Conservation (phyloP, 176 grass and related monocot species). For the Tuctoria greenei region DNA sequence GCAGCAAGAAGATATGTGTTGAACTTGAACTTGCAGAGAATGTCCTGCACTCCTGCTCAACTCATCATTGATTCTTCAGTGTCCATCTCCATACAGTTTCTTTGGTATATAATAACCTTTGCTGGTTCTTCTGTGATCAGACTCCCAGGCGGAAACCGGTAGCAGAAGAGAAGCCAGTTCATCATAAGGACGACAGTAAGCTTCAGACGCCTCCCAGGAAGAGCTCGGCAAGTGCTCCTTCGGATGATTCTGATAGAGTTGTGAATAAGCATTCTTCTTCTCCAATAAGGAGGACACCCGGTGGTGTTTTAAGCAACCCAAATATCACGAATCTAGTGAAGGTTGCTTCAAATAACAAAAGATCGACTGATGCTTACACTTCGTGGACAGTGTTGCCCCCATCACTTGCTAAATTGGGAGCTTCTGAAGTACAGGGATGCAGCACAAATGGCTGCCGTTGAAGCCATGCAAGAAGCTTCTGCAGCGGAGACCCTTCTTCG, state of each 20-base stretch:
- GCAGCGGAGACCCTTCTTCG: slow-evolving; percentile 89
- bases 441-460: slow-evolving; percentile 81
- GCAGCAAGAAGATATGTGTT: slow-evolving; percentile 39
- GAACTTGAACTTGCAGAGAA: neutral
- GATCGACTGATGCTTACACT: slow-evolving; percentile 58
- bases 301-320: slow-evolving; percentile 47
- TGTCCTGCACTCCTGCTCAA: neutral
- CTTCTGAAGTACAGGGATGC: slow-evolving; percentile 86
- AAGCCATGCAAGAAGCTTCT: slow-evolving; percentile 94
- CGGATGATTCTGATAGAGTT: slow-evolving; percentile 59
- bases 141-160: slow-evolving; percentile 57
- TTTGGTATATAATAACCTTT: slow-evolving; percentile 21
- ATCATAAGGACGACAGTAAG: slow-evolving; percentile 68
- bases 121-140: slow-evolving; percentile 41
- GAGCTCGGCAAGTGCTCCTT: slow-evolving; percentile 57
- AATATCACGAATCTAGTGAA: slow-evolving; percentile 82
- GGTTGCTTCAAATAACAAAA: slow-evolving; percentile 64
- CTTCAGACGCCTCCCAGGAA: slow-evolving; percentile 70
- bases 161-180: slow-evolving; percentile 55
- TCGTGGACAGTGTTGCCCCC: slow-evolving; percentile 69
- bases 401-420: slow-evolving; percentile 76
- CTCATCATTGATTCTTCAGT: slow-evolving; percentile 12
- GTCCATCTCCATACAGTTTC: neutral
- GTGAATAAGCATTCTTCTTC: slow-evolving; percentile 48
- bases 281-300: slow-evolving; percentile 48